Evolutionary conservation across 176 grass and related monocot genomes (phyloP).

Genomic region (Otatea glauca): DNA sequence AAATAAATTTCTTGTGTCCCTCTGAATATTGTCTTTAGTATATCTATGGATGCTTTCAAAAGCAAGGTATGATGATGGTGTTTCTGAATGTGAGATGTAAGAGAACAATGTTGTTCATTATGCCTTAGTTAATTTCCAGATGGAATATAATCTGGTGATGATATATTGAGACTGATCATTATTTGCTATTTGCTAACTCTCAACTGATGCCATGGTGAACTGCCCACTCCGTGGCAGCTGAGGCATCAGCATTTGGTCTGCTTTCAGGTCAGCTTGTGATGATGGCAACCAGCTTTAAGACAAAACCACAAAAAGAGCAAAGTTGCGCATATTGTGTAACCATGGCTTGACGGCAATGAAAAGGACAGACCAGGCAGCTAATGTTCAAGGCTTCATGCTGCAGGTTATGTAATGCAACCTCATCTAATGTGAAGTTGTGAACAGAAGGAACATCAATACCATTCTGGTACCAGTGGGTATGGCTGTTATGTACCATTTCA

Average conservation of each 20-base stretch:
- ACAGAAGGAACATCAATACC: not conserved
- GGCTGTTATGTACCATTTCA: too few species aligned
- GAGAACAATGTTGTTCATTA: not conserved
- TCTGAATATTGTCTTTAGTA: not conserved
- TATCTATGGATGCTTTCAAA: conserved; percentile 20
- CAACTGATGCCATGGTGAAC: conserved; percentile 17
- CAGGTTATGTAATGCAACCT: not conserved
- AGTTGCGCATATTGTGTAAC: not conserved
- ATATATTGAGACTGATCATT: conserved; percentile 20
- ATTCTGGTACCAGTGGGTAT: too few species aligned
- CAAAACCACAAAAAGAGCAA: conserved; percentile 3
- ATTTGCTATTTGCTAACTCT: not conserved
- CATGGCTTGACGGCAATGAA: not conserved
- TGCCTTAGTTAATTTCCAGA: conserved; percentile 18
- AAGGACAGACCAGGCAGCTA: not conserved
- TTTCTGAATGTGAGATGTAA: conserved; percentile 22
- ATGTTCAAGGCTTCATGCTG: not conserved
- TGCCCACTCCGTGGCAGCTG: conserved; percentile 8
- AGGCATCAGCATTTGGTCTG: conserved; percentile 31
- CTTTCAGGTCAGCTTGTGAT: conserved; percentile 22
- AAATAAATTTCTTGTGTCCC: not conserved
- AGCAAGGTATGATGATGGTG: not conserved
- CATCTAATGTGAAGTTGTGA: conserved; percentile 5
- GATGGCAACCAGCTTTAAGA: conserved; percentile 12
- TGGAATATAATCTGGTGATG: conserved; percentile 22